These are phyloP conservation scores for Citrus hindsii DNA, from an alignment of 345 rosid genomes.

Conservation along the genomic window DNA sequence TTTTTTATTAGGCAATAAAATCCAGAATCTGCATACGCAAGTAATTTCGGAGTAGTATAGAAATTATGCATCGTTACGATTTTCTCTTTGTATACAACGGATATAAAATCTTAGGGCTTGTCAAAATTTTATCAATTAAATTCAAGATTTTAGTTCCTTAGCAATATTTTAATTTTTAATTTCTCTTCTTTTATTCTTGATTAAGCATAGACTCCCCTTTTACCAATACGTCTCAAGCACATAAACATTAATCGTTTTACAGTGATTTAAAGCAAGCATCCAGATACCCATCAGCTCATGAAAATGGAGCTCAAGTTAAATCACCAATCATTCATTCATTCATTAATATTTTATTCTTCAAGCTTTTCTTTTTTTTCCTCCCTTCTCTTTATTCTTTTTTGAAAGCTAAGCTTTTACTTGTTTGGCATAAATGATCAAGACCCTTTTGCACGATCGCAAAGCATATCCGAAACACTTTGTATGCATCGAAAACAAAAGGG, in stretches of 20 bases:
- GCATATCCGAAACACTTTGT: neutral
- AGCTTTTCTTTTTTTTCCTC: too few relatives aligned
- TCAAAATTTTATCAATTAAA: too few relatives aligned
- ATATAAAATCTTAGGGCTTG: too few relatives aligned
- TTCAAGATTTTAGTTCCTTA: too few relatives aligned
- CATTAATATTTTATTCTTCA: neutral
- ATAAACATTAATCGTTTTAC: neutral
- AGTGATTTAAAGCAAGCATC: neutral
- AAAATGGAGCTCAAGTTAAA: neutral
- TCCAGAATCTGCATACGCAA: too few relatives aligned
- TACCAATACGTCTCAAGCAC: neutral
- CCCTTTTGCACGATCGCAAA: neutral
- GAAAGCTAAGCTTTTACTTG: neutral
- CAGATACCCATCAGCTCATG: neutral
- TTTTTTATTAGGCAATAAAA: too few relatives aligned
- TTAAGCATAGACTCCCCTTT: neutral
- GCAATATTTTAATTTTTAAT: too few relatives aligned
- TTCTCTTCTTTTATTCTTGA: too few relatives aligned
- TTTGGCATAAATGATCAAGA: neutral
- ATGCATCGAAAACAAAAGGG: neutral
- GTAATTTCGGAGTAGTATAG: too few relatives aligned
- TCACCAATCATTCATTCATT: neutral
- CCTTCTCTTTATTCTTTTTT: too few relatives aligned
- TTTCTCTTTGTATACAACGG: too few relatives aligned
- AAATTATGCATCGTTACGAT: too few relatives aligned